These are phyloP conservation scores for Pinguiococcus pyrenoidosus DNA, from an alignment of 108 stramenopile genomes.

Conservation along the genomic window DNA sequence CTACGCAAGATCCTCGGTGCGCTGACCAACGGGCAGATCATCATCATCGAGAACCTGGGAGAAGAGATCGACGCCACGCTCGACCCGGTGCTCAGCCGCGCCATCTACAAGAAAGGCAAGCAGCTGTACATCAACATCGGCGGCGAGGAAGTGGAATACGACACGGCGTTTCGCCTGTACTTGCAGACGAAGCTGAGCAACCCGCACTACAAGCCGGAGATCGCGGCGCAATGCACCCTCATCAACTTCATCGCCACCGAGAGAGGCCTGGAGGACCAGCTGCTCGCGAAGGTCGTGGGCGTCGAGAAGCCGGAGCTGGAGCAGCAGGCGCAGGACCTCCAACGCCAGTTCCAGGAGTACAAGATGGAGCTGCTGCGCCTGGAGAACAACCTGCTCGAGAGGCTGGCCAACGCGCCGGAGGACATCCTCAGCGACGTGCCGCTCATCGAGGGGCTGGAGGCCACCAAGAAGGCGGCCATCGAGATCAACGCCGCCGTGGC, in stretches of 20 bases:
- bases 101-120: slow-evolving; percentile 66
- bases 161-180: slow-evolving; percentile 64
- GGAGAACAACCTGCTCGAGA: slow-evolving; percentile 71
- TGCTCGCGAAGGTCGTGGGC: slow-evolving; percentile 68
- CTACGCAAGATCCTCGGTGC: slow-evolving; percentile 47
- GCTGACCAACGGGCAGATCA: slow-evolving; percentile 57
- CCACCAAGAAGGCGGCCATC: slow-evolving; percentile 62
- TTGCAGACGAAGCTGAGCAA: slow-evolving; percentile 75
- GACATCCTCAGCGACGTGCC: slow-evolving; percentile 75
- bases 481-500: slow-evolving; percentile 68
- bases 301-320: slow-evolving; percentile 70
- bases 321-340: slow-evolving; percentile 54
- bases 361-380: slow-evolving; percentile 66
- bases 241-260: slow-evolving; percentile 88
- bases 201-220: slow-evolving; percentile 85
- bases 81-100: slow-evolving; percentile 66
- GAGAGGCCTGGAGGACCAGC: slow-evolving; percentile 70
- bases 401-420: slow-evolving; percentile 73
- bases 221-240: slow-evolving; percentile 74
- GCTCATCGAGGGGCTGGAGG: slow-evolving; percentile 74
- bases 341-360: slow-evolving; percentile 56
- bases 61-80: slow-evolving; percentile 74
- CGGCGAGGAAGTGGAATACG: slow-evolving; percentile 77
- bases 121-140: slow-evolving; percentile 54
- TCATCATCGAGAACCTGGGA: slow-evolving; percentile 75